phyloP scores from a whole-genome alignment of 768 basidiomycete species.

The Lentinula lateritia region DNA sequence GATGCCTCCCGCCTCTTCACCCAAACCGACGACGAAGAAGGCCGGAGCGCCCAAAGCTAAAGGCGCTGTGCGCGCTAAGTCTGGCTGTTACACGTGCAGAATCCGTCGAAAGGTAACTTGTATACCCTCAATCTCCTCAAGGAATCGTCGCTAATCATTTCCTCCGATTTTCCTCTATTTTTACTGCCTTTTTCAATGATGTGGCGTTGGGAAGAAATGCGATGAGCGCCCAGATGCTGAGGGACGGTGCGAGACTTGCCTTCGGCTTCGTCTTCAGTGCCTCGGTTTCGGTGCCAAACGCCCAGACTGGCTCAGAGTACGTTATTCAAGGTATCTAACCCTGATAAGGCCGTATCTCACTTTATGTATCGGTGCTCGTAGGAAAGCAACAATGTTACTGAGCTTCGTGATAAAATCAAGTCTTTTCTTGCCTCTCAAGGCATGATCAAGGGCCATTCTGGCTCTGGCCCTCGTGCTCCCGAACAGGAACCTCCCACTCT shows the following conservation, averaged over 20 bases:
- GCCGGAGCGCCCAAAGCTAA: conserved; percentile 64
- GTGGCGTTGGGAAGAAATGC: conserved; percentile 57
- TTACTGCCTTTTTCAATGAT: conserved; percentile 12
- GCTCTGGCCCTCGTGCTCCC: conserved; percentile 51
- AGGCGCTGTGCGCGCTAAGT: conserved; percentile 80
- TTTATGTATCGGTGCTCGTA: conserved; percentile 22
- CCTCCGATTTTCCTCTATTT: conserved; percentile 11
- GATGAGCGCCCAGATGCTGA: conserved; percentile 63
- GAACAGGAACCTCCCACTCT: conserved; percentile 40
- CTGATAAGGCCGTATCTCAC: conserved; percentile 4
- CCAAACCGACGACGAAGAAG: conserved; percentile 34
- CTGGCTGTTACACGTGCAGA: conserved; percentile 85
- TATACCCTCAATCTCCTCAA: conserved; percentile 1
- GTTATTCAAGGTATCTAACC: conserved; percentile 18
- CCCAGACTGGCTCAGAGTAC: conserved; percentile 79
- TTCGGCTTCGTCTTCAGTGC: conserved; percentile 76
- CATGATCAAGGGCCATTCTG: conserved; percentile 87
- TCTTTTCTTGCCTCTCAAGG: conserved; percentile 73
- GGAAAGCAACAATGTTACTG: conserved; percentile 66
- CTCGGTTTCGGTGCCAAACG: conserved; percentile 83
- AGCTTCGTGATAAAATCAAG: conserved; percentile 76
- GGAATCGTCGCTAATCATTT: conserved; percentile 9
- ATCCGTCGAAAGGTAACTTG: conserved; percentile 72
- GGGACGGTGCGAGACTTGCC: conserved; percentile 70
- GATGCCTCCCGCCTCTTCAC: conserved; percentile 38